phyloP scores from a whole-genome alignment of 2,329 filamentous ascomycete species.

The Sporothrix schenckii region DNA sequence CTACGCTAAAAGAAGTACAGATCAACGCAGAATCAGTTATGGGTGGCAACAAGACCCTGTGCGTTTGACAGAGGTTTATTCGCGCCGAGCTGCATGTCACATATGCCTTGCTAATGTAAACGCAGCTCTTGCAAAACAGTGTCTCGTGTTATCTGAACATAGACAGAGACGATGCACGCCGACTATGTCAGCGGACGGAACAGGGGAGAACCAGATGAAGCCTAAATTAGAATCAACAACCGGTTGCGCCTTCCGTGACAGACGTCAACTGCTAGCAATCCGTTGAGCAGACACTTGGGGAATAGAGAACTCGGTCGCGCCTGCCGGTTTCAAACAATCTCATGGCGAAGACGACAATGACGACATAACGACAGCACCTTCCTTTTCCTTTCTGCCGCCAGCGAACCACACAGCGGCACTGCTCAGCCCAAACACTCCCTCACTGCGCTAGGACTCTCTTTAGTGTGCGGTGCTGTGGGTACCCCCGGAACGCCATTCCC shows the following conservation, averaged over 20 bases:
- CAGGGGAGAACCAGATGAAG: not conserved
- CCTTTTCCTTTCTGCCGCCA: conserved; percentile 16
- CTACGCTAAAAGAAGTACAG: conserved; percentile 15
- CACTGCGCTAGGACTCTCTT: conserved; percentile 5
- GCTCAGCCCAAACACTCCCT: not conserved
- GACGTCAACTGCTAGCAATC: conserved; percentile 6
- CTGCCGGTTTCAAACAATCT: conserved; percentile 4
- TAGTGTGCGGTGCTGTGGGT: conserved; percentile 30
- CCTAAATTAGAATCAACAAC: not conserved
- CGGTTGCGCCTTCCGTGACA: not conserved
- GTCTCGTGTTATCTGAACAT: not conserved
- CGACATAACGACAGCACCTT: conserved; percentile 27
- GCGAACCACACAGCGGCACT: conserved; percentile 1
- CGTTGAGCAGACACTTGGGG: not conserved
- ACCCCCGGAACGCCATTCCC: conserved; percentile 24
- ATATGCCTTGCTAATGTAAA: not conserved
- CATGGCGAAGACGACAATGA: not conserved
- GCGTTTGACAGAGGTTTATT: not conserved
- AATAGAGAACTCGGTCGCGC: conserved; percentile 11
- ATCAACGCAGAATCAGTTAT: conserved; percentile 6
- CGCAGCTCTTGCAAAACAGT: not conserved
- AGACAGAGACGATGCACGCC: not conserved
- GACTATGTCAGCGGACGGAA: not conserved
- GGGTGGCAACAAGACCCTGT: conserved; percentile 12
- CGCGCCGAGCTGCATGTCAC: not conserved